Conservation (phyloP, 23 red algal species). For the Gracilariopsis chorda region DNA sequence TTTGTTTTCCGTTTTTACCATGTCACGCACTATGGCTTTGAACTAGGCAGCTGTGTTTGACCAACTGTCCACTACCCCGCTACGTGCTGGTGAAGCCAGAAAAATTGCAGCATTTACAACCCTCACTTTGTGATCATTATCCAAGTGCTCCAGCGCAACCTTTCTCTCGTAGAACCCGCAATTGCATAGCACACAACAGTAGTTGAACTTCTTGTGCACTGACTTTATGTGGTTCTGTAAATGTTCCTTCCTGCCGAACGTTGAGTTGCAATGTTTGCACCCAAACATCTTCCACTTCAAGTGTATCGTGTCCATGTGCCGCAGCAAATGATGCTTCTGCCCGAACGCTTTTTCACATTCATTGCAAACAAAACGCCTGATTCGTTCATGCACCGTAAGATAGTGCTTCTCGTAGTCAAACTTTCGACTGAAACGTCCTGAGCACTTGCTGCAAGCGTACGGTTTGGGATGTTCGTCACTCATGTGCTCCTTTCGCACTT, state of each 20-base stretch:
- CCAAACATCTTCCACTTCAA: conserved; percentile 20
- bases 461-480: neutral
- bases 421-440: neutral
- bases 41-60: no score
- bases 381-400: conserved; percentile 34
- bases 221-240: conserved; percentile 24
- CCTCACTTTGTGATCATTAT: neutral
- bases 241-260: conserved; percentile 38
- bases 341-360: conserved; percentile 36
- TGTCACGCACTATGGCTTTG: no score
- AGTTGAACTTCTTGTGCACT: conserved; percentile 6
- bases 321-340: conserved; percentile 56
- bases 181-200: neutral
- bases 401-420: conserved; percentile 48
- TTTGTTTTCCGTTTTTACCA: no score
- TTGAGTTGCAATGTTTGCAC: neutral
- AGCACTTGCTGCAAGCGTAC: neutral
- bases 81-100: no score
- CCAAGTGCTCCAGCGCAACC: neutral
- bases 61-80: no score
- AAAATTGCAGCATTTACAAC: no score
- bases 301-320: conserved; percentile 58
- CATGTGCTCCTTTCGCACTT: neutral
- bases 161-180: neutral
- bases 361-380: conserved; percentile 43